Evolutionary conservation across 345 rosid genomes (phyloP), one percentile per base, ranked within the genome.

Genomic region (Gossypium rotundifolium): DNA sequence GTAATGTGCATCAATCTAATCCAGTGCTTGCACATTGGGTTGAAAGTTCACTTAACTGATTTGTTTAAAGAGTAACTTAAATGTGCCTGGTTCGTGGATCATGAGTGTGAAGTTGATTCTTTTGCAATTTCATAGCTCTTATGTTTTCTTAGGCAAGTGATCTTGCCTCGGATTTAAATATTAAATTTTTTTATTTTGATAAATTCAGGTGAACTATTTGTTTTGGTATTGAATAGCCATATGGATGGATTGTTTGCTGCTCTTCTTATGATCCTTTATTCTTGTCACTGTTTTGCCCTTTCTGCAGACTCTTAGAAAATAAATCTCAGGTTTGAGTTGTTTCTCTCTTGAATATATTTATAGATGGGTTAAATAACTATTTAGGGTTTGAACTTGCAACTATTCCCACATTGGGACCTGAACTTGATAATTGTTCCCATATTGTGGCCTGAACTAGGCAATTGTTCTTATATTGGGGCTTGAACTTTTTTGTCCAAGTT

Each of bases 261-360:
- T 18, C 61, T 71, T 67, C 12, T 57, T 8, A 42, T 60, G 65
- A 54, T 70, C 48, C 70, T 63, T 57, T 29, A 58, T 64, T 73
- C 66, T 46, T 70, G 74, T 78, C 60, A 69, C 68, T 4, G 75
- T 38, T 70, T 75, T 73, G 75, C 62, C 74, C 49, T 51, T 25
- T 44, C 59, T 55, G 58, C 14, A 70, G 60, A 65, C 9, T 52
- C 49, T 49, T 40, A 23, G 70, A 16, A 65, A 73, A 10, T 62
- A 81, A 66, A 66, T 53, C 27, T 69, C 79, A 79, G 87, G 89
- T 87, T 79, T 74, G 84, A 82, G 58, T 70, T 57, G 14, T 45
- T 72, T 25, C 76, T 74, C 71, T 60, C 33, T 45, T 45, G 45
- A 65, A 12, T 53, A 40, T 73, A n/a, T 23, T 53, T 51, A 17